Percentiles rank a stretch among this genome's conserved stretches.
Conservation (phyloP, 148 eudicot species). For the Rhododendron williamsianum region DNA sequence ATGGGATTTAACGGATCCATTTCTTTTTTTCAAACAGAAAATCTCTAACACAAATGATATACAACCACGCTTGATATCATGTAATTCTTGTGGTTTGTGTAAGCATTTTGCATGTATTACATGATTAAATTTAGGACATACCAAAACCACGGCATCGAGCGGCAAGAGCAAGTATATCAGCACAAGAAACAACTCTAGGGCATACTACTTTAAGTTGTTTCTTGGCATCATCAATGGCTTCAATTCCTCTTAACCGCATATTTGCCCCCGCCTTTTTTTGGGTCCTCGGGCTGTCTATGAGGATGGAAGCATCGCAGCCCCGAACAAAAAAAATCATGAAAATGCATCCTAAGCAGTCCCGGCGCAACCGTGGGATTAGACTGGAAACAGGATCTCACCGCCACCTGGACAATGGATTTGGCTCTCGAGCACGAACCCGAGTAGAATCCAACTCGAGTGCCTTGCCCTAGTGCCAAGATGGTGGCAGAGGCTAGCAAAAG, state of each 20-base stretch:
- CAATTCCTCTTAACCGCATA: constrained; percentile 24
- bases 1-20: no score
- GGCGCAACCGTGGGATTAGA: constrained; percentile 23
- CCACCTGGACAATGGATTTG: constrained; percentile 25
- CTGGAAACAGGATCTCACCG: constrained; percentile 18
- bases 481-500: constrained; percentile 4
- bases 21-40: no score
- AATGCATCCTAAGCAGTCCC: constrained; percentile 36
- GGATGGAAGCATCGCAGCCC: constrained; percentile 47
- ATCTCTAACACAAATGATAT: no score
- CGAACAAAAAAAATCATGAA: constrained; percentile 50
- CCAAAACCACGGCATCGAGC: constrained; percentile 42
- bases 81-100: no score
- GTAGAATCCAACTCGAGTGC: constrained; percentile 39
- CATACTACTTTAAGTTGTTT: constrained; percentile 27
- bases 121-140: neutral
- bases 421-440: constrained; percentile 22
- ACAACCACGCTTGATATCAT: no score
- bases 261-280: constrained; percentile 29
- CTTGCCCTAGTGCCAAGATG: constrained; percentile 27
- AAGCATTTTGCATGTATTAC: neutral
- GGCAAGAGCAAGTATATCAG: constrained; percentile 43
- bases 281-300: constrained; percentile 25
- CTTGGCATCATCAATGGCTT: constrained; percentile 42
- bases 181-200: constrained; percentile 46